A percentile compares a stretch with the other conserved stretches of the same genome.
phyloP scores from a whole-genome alignment of 1,139 yeast species.

The Diutina sp. region DNA sequence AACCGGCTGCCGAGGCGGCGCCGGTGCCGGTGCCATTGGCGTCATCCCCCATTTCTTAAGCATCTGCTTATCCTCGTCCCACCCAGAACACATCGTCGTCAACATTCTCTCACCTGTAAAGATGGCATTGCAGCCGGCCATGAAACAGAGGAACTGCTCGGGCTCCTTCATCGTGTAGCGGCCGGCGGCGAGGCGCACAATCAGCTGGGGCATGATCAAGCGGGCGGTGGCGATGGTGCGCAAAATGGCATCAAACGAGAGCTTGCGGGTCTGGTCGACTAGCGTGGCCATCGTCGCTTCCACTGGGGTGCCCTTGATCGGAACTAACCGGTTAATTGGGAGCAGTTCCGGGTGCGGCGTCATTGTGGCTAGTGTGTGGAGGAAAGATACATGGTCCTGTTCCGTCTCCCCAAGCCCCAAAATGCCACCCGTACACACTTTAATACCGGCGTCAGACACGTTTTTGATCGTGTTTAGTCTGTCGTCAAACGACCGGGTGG shows the following conservation, averaged over 20 bases:
- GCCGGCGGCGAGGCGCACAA: constrained; percentile 70
- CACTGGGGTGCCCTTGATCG: constrained; percentile 71
- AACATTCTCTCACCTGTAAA: constrained; percentile 76
- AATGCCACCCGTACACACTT: constrained; percentile 72
- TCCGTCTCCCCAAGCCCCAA: constrained; percentile 67
- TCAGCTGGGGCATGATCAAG: constrained; percentile 57
- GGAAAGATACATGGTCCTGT: constrained; percentile 58
- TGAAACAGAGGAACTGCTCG: constrained; percentile 63
- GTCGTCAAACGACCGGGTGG: constrained; percentile 62
- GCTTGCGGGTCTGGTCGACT: constrained; percentile 4
- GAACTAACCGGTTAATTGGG: constrained; percentile 72
- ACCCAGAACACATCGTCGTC: constrained; percentile 74
- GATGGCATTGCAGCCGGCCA: constrained; percentile 72
- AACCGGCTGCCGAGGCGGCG: too few relatives aligned
- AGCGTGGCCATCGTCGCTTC: constrained; percentile 38
- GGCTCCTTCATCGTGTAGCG: constrained; percentile 70
- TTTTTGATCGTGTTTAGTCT: constrained; percentile 51
- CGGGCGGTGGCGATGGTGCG: constrained; percentile 71
- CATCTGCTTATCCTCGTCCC: constrained; percentile 73
- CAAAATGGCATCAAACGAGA: constrained; percentile 48
- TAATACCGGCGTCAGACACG: constrained; percentile 54
- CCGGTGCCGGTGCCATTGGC: constrained; percentile 16
- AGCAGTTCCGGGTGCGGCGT: constrained; percentile 64
- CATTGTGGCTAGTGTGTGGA: constrained; percentile 57
- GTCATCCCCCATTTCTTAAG: constrained; percentile 56